Conservation (phyloP, 225 moss, liverwort and hornwort genomes). For the Thuidium tamariscinum region DNA sequence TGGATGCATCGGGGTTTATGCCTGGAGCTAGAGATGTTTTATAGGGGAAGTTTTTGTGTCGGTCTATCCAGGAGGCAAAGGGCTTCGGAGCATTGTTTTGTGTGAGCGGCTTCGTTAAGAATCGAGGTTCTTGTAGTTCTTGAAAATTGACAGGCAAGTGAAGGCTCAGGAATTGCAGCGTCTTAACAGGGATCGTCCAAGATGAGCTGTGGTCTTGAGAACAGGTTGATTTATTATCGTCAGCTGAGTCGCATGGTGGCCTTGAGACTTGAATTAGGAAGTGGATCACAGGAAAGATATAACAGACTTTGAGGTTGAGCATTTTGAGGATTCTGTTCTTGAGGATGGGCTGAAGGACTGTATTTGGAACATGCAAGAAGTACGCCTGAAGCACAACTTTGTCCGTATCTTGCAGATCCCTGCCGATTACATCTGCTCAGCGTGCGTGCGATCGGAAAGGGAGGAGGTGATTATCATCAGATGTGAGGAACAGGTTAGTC, state of each 20-base stretch:
- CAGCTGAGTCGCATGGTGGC: slow-evolving; percentile 33
- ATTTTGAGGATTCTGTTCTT: slow-evolving; percentile 38
- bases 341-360: slow-evolving; percentile 75
- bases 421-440: slow-evolving; percentile 98
- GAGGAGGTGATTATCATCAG: slow-evolving; percentile 99
- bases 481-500: slow-evolving; percentile 99
- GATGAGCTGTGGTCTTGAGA: slow-evolving; percentile 34
- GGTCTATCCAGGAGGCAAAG: slow-evolving; percentile 44
- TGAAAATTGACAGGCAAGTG: slow-evolving; percentile 27
- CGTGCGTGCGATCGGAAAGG: slow-evolving; percentile 94
- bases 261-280: slow-evolving; percentile 26
- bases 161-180: slow-evolving; percentile 42
- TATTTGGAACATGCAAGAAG: slow-evolving; percentile 57
- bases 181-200: slow-evolving; percentile 28
- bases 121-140: slow-evolving; percentile 37
- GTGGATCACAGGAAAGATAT: slow-evolving; percentile 15
- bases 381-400: slow-evolving; percentile 86
- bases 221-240: slow-evolving; percentile 35
- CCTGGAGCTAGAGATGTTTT: slow-evolving; percentile 29
- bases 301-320: slow-evolving; percentile 30
- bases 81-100: slow-evolving; percentile 42
- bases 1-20: slow-evolving; percentile 28
- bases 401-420: slow-evolving; percentile 99
- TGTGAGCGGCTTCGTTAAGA: slow-evolving; percentile 41
- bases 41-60: slow-evolving; percentile 33